phyloP scores from a whole-genome alignment of 208 protist genomes.

The Leishmania gerbilli region DNA sequence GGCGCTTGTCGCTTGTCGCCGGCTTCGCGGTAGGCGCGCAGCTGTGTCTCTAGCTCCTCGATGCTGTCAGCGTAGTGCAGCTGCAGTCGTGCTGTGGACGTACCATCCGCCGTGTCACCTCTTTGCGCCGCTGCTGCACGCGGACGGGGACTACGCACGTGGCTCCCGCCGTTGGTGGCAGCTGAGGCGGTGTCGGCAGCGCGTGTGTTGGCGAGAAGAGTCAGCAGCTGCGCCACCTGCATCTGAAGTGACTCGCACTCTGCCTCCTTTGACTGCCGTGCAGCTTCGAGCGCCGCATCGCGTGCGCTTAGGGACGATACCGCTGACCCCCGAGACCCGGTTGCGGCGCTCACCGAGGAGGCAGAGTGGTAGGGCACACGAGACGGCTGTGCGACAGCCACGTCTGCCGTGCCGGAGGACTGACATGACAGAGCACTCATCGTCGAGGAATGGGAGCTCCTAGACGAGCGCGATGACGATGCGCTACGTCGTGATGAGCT shows the following conservation, averaged over 20 bases:
- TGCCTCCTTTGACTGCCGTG: constrained; percentile 20
- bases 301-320: not conserved
- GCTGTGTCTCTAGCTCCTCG: constrained; percentile 18
- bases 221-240: constrained; percentile 35
- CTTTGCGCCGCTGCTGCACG: not conserved
- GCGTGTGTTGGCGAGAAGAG: constrained; percentile 7
- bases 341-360: not conserved
- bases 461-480: constrained; percentile 1
- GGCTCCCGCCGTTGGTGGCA: not conserved
- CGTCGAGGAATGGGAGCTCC: not conserved
- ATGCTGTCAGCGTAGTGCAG: constrained; percentile 7
- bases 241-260: constrained; percentile 41
- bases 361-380: not conserved
- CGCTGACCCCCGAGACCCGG: not conserved
- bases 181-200: not conserved
- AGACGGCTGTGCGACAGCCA: not conserved
- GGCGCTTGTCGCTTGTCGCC: not conserved
- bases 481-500: not conserved
- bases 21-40: constrained; percentile 7
- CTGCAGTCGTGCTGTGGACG: not conserved
- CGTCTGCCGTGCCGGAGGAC: not conserved
- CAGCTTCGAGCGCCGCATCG: constrained; percentile 18
- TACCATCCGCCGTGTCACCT: not conserved
- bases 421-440: not conserved
- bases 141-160: not conserved